Conservation (phyloP, 2,329 filamentous ascomycete species). For the Dactylellina drechsleri region DNA sequence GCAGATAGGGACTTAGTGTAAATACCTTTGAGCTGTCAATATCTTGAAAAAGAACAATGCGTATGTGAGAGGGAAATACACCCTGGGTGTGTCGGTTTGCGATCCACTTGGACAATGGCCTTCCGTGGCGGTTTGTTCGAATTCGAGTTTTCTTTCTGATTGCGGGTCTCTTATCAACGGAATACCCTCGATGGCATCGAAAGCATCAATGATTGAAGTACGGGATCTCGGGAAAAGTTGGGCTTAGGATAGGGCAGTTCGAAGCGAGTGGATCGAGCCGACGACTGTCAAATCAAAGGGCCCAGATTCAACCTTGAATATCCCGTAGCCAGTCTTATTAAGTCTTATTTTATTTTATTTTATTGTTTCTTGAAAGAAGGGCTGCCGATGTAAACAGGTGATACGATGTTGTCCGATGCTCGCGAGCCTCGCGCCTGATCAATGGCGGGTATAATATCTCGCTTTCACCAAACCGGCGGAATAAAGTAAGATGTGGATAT, state of each 20-base stretch:
- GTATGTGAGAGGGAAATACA: slow-evolving; percentile 16
- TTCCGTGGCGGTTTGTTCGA: slow-evolving; percentile 2
- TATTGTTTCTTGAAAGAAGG: slow-evolving; percentile 4
- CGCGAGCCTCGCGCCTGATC: slow-evolving; percentile 12
- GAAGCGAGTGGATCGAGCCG: slow-evolving; percentile 43
- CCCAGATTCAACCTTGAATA: too few relatives aligned
- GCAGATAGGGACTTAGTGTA: slow-evolving; percentile 27
- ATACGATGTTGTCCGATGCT: slow-evolving; percentile 46
- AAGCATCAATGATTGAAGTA: slow-evolving; percentile 26
- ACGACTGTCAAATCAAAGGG: slow-evolving; percentile 1
- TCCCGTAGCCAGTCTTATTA: not conserved
- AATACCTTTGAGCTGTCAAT: slow-evolving; percentile 49
- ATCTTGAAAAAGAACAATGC: slow-evolving; percentile 8
- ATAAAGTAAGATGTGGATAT: slow-evolving; percentile 16
- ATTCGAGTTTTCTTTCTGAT: slow-evolving; percentile 19
- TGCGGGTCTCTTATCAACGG: slow-evolving; percentile 43
- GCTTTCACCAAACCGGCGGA: slow-evolving; percentile 3
- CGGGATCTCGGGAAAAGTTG: slow-evolving; percentile 38
- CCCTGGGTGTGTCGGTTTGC: slow-evolving; percentile 24
- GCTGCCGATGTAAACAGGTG: slow-evolving; percentile 17
- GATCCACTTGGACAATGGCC: slow-evolving; percentile 11
- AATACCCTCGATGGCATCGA: slow-evolving; percentile 32
- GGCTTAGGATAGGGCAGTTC: slow-evolving; percentile 24
- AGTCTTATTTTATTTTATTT: slow-evolving; percentile 5
- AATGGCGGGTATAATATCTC: slow-evolving; percentile 27